phyloP scores from a whole-genome alignment of 2,329 filamentous ascomycete genomes.

The Colletotrichum orchidophilum region DNA sequence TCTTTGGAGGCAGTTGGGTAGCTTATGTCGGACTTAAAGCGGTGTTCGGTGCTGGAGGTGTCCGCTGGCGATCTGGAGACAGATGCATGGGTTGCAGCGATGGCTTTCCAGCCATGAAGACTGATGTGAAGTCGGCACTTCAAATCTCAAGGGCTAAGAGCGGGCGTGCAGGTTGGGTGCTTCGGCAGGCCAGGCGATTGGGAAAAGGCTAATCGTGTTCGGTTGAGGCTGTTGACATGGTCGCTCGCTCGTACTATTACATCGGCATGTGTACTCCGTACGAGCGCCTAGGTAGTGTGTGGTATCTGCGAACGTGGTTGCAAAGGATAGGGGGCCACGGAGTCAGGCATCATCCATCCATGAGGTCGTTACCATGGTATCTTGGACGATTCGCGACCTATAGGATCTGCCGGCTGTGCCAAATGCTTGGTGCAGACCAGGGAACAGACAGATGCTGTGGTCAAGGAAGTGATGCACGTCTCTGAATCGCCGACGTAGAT shows the following conservation, averaged over 20 bases:
- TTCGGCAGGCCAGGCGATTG: conserved; percentile 5
- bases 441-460: not conserved
- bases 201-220: not conserved
- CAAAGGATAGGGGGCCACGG: not conserved
- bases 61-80: conserved; percentile 12
- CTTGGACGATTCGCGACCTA: not conserved
- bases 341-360: not conserved
- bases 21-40: not conserved
- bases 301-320: not conserved
- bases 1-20: not conserved
- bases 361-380: not conserved
- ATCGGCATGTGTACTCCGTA: not conserved
- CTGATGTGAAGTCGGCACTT: conserved; percentile 7
- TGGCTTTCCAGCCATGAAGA: not conserved
- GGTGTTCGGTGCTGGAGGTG: conserved; percentile 22
- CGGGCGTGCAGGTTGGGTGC: not conserved
- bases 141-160: not conserved
- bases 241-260: not conserved
- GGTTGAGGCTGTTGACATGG: not conserved
- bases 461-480: not conserved
- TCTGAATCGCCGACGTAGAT: conserved; percentile 5
- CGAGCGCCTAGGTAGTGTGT: no score
- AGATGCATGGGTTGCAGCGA: not conserved
- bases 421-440: not conserved
- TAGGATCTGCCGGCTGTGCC: not conserved